Percentiles rank a stretch among this genome's conserved stretches.
Conservation (phyloP, 768 basidiomycete species). For the Pilatotrama ljubarskyi region DNA sequence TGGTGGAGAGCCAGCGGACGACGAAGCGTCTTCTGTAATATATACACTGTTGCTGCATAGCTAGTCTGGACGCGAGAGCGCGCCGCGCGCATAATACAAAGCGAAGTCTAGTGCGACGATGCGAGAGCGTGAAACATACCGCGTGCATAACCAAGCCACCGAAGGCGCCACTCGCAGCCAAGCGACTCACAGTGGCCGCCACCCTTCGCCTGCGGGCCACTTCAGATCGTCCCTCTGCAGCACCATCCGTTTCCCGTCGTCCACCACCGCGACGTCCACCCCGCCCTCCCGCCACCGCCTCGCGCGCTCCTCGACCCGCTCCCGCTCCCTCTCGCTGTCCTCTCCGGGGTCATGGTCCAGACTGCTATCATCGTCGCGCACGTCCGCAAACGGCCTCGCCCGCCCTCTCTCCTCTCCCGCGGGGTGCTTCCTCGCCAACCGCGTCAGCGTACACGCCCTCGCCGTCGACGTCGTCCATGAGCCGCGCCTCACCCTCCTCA, state of each 20-base stretch:
- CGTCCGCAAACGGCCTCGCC: constrained; percentile 32
- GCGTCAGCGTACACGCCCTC: constrained; percentile 24
- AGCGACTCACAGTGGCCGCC: constrained; percentile 41
- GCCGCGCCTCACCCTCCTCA: constrained; percentile 38
- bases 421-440: not conserved
- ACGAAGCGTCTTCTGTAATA: no score
- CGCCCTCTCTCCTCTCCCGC: not conserved
- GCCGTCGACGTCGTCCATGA: constrained; percentile 42
- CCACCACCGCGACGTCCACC: constrained; percentile 14
- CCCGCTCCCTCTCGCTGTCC: constrained; percentile 17
- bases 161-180: not conserved
- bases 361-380: constrained; percentile 31
- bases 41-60: not conserved
- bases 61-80: not conserved
- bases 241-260: constrained; percentile 17
- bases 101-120: not conserved
- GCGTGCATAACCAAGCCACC: not conserved
- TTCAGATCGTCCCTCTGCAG: constrained; percentile 55
- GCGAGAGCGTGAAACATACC: not conserved
- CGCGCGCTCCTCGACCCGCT: constrained; percentile 20
- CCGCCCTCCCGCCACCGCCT: constrained; percentile 18
- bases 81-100: constrained; percentile 4
- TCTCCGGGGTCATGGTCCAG: constrained; percentile 17
- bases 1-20: no score
- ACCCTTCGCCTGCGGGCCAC: constrained; percentile 60